A percentile compares a stretch with the other conserved stretches of the same genome.
phyloP scores from a whole-genome alignment of 108 stramenopile species.

The Skeletonema grethae region DNA sequence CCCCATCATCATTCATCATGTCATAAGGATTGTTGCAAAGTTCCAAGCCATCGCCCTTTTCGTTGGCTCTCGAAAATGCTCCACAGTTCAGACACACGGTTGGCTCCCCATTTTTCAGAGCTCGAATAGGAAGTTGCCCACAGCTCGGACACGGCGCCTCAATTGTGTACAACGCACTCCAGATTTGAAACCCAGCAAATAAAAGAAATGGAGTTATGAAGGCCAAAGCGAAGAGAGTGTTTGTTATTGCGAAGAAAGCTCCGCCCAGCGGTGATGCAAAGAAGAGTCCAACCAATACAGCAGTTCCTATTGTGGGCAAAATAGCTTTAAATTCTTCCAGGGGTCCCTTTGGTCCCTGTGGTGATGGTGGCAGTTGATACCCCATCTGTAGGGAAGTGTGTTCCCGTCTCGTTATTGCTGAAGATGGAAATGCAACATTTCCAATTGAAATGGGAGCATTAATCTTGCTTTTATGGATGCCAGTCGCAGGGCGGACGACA shows the following conservation, averaged over 20 bases:
- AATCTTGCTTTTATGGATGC: background rate
- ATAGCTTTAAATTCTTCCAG: slow-evolving; percentile 33
- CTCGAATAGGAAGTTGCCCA: slow-evolving; percentile 52
- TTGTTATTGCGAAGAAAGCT: slow-evolving; percentile 71
- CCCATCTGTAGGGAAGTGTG: slow-evolving; percentile 30
- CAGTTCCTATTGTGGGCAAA: slow-evolving; percentile 39
- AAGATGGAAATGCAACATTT: background rate
- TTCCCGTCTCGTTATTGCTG: background rate
- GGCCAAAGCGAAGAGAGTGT: slow-evolving; percentile 63
- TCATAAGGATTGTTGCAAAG: slow-evolving; percentile 53
- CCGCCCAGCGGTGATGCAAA: slow-evolving; percentile 75
- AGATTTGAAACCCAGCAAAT: slow-evolving; percentile 60
- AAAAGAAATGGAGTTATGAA: slow-evolving; percentile 60
- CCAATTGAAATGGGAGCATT: background rate
- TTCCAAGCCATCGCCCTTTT: slow-evolving; percentile 49
- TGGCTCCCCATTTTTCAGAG: slow-evolving; percentile 56
- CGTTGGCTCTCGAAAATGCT: slow-evolving; percentile 49
- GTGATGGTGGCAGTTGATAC: slow-evolving; percentile 34
- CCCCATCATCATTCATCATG: slow-evolving; percentile 46
- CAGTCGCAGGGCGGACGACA: background rate
- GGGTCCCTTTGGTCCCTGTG: slow-evolving; percentile 25
- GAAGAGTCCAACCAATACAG: slow-evolving; percentile 43
- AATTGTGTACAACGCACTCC: slow-evolving; percentile 68
- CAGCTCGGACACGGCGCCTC: slow-evolving; percentile 72
- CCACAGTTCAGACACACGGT: slow-evolving; percentile 75